Evolutionary conservation across 192 early-diverging fungal species (phyloP).

Genomic region (Mortierella alpina): DNA sequence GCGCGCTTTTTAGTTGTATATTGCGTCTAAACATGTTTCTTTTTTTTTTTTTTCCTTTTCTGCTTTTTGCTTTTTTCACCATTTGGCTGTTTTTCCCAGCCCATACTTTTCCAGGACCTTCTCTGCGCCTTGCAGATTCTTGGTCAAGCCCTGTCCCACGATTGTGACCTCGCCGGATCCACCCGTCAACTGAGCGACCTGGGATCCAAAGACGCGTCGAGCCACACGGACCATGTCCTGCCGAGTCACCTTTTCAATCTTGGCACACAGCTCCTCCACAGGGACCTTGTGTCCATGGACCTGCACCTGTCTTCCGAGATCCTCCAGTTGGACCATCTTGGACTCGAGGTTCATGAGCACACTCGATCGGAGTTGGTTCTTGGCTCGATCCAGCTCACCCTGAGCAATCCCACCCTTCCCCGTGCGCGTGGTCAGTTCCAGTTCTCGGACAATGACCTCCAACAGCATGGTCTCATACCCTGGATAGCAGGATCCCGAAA

Average conservation of each 20-base stretch:
- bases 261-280: slow-evolving; percentile 80
- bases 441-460: slow-evolving; percentile 86
- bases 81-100: slow-evolving; percentile 56
- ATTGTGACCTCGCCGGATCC: slow-evolving; percentile 73
- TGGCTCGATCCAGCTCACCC: slow-evolving; percentile 83
- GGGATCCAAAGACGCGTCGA: slow-evolving; percentile 71
- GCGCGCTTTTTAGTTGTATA: background rate
- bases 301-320: slow-evolving; percentile 88
- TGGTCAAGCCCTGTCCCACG: slow-evolving; percentile 72
- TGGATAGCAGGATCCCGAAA: slow-evolving; percentile 86
- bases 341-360: slow-evolving; percentile 95
- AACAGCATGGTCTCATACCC: slow-evolving; percentile 78
- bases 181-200: slow-evolving; percentile 62
- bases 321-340: slow-evolving; percentile 94
- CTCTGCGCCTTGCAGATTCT: slow-evolving; percentile 53
- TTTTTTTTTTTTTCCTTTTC: background rate
- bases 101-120: slow-evolving; percentile 65
- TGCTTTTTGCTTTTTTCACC: slow-evolving; percentile 12
- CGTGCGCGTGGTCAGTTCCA: slow-evolving; percentile 74
- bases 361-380: slow-evolving; percentile 94
- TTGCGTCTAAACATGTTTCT: background rate
- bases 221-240: slow-evolving; percentile 87
- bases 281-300: slow-evolving; percentile 79
- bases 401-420: slow-evolving; percentile 57
- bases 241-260: slow-evolving; percentile 81